phyloP scores from a whole-genome alignment of 495 filamentous ascomycete genomes.

The Beverwykella pulmonaria region DNA sequence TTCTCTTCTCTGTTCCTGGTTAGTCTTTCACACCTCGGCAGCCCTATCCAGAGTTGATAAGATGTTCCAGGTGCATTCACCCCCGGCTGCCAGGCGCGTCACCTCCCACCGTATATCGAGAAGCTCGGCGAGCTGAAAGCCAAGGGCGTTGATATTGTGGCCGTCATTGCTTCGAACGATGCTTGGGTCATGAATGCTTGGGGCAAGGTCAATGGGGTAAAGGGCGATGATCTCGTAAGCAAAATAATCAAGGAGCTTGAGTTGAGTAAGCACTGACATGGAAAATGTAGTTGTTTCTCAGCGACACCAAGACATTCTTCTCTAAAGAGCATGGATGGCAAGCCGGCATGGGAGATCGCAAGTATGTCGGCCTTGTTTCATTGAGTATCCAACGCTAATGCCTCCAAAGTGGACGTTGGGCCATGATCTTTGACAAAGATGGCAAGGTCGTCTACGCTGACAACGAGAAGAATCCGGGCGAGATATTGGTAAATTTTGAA shows the following conservation, averaged over 20 bases:
- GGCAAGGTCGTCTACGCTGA: slow-evolving; percentile 88
- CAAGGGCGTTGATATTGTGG: slow-evolving; percentile 85
- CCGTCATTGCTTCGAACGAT: slow-evolving; percentile 89
- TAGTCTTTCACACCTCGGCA: background rate
- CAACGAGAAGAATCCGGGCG: slow-evolving; percentile 66
- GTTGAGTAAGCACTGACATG: background rate
- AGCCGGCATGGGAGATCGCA: slow-evolving; percentile 66
- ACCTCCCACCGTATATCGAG: slow-evolving; percentile 84
- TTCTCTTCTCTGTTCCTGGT: slow-evolving; percentile 87
- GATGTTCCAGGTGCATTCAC: slow-evolving; percentile 76
- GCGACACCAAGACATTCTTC: slow-evolving; percentile 75
- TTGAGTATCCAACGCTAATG: background rate
- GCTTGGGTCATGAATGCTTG: slow-evolving; percentile 91
- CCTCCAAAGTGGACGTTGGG: slow-evolving; percentile 63
- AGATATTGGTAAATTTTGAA: slow-evolving; percentile 43
- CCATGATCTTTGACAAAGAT: slow-evolving; percentile 79
- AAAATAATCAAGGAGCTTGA: background rate
- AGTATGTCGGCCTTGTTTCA: slow-evolving; percentile 38
- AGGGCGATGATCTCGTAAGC: slow-evolving; percentile 76
- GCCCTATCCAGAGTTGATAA: slow-evolving; percentile 17
- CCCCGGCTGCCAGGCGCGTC: slow-evolving; percentile 82
- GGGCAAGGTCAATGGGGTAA: slow-evolving; percentile 89
- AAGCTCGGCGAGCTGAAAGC: slow-evolving; percentile 70
- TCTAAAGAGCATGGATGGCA: slow-evolving; percentile 83
- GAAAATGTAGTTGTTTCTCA: slow-evolving; percentile 74